These are phyloP conservation scores for Tetracladium setigerum DNA, from an alignment of 495 filamentous ascomycete genomes.

Conservation along the genomic window DNA sequence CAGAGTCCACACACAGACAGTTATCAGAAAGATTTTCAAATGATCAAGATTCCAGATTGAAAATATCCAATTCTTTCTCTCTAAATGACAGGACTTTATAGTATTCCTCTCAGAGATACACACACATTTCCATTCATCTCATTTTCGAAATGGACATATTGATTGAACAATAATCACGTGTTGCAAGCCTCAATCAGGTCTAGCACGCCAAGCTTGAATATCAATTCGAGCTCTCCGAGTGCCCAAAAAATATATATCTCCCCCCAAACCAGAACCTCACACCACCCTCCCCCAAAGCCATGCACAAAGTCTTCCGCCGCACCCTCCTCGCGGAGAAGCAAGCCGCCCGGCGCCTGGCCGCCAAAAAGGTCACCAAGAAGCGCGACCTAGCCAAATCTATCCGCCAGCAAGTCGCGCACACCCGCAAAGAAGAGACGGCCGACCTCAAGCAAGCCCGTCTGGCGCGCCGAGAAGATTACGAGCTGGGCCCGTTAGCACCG, in stretches of 20 bases:
- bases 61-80: too few species aligned
- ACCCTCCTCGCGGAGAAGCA: constrained; percentile 60
- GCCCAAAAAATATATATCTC: constrained; percentile 13
- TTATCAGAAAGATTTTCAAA: too few species aligned
- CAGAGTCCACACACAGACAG: too few species aligned
- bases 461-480: constrained; percentile 58
- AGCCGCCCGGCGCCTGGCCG: constrained; percentile 37
- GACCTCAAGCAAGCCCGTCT: constrained; percentile 24
- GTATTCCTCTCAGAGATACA: too few species aligned
- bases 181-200: too few species aligned
- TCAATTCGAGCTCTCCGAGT: too few species aligned
- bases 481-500: constrained; percentile 68
- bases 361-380: constrained; percentile 25
- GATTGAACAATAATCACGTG: constrained; percentile 7
- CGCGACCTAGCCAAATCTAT: constrained; percentile 25
- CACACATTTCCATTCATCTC: too few species aligned
- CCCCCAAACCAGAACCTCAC: constrained; percentile 7
- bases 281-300: constrained; percentile 30
- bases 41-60: too few species aligned
- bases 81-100: too few species aligned
- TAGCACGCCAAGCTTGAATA: constrained; percentile 9
- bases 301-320: constrained; percentile 71
- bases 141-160: background rate
- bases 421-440: constrained; percentile 25
- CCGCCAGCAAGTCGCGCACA: constrained; percentile 27